Evolutionary conservation across 2,329 filamentous ascomycete genomes (phyloP).

Genomic region (Pseudohalonectria lignicola): DNA sequence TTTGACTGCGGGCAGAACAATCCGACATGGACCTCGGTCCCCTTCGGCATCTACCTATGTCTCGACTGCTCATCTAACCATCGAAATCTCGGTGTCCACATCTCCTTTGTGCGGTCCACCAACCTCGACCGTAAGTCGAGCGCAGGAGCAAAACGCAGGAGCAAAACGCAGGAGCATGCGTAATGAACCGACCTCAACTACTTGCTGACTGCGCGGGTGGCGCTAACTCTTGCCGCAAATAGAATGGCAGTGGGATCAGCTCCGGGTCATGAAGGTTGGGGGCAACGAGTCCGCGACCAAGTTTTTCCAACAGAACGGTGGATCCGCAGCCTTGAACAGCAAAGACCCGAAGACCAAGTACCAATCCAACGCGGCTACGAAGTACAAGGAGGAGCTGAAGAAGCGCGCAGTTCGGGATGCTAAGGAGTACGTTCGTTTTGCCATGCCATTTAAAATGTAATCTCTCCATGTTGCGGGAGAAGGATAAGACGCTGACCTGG

Average conservation of each 20-base stretch:
- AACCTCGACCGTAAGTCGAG: constrained; percentile 83
- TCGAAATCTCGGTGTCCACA: constrained; percentile 94
- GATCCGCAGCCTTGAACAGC: constrained; percentile 84
- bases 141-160: not conserved
- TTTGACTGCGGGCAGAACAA: constrained; percentile 98
- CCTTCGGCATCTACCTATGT: constrained; percentile 91
- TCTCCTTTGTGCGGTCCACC: constrained; percentile 96
- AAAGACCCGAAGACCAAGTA: constrained; percentile 98
- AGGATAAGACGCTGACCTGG: no score
- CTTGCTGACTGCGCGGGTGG: constrained; percentile 3
- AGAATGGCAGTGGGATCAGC: constrained; percentile 99
- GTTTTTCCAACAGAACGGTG: constrained; percentile 95
- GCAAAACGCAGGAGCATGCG: no score
- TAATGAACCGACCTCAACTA: no score
- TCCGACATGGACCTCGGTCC: constrained; percentile 95
- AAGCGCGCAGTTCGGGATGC: constrained; percentile 73
- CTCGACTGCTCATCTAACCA: constrained; percentile 97
- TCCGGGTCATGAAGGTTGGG: constrained; percentile 95
- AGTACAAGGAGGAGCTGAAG: constrained; percentile 97
- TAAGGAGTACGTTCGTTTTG: constrained; percentile 60
- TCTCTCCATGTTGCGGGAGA: no score
- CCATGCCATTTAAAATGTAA: constrained; percentile 1
- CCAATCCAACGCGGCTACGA: constrained; percentile 80
- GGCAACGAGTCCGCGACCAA: constrained; percentile 97
- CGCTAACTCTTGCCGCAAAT: constrained; percentile 3